Percentiles rank a stretch among this genome's conserved stretches.
Evolutionary conservation across 495 filamentous ascomycete species (phyloP).

Genomic region (Acidiella bohemica): DNA sequence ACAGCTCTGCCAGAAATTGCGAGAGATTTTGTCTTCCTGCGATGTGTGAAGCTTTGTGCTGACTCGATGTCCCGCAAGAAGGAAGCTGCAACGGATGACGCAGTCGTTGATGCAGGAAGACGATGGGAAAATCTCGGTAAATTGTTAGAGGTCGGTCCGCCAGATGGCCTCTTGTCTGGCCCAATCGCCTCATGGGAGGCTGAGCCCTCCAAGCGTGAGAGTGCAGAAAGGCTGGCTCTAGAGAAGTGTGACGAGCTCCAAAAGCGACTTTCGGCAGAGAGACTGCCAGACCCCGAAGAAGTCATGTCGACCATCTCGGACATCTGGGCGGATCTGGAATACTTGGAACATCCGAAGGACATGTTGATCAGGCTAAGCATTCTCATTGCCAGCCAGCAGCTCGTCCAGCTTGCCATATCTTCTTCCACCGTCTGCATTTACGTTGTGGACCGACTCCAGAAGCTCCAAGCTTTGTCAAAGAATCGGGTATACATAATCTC

Average conservation of each 20-base stretch:
- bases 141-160: background rate
- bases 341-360: slow-evolving; percentile 28
- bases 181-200: background rate
- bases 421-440: background rate
- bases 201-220: slow-evolving; percentile 3
- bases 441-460: slow-evolving; percentile 6
- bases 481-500: slow-evolving; percentile 24
- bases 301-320: slow-evolving; percentile 17
- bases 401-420: slow-evolving; percentile 5
- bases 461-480: slow-evolving; percentile 20
- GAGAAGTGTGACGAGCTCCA: slow-evolving; percentile 2
- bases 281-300: background rate
- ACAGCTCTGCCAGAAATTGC: slow-evolving; percentile 24
- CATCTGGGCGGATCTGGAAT: slow-evolving; percentile 29
- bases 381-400: slow-evolving; percentile 21
- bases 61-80: background rate
- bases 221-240: slow-evolving; percentile 1
- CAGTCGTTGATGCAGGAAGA: background rate
- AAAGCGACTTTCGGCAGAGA: background rate
- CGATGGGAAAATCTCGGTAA: background rate
- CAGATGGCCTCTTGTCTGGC: background rate
- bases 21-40: slow-evolving; percentile 19
- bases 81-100: background rate
- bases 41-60: slow-evolving; percentile 12
- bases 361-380: slow-evolving; percentile 18